phyloP scores from a whole-genome alignment of 306 rosid genomes.

The Malus fusca region DNA sequence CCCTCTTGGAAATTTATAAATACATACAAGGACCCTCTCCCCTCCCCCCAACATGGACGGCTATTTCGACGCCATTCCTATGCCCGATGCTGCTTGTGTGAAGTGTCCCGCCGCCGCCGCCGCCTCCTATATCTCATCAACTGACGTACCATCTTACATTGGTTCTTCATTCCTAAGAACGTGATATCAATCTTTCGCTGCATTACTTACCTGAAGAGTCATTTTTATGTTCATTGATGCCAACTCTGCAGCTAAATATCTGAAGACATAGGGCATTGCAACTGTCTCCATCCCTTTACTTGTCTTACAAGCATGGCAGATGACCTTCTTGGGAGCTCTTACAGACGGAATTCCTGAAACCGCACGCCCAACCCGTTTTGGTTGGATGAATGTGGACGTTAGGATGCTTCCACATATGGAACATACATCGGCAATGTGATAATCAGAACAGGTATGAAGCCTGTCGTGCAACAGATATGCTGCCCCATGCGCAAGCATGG shows the following conservation, averaged over 20 bases:
- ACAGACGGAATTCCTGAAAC: conserved; percentile 62
- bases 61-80: not conserved
- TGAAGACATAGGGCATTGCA: conserved; percentile 87
- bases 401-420: conserved; percentile 81
- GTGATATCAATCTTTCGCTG: conserved; percentile 23
- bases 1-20: not conserved
- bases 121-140: not conserved
- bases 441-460: conserved; percentile 85
- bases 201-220: conserved; percentile 56
- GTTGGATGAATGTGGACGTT: conserved; percentile 46
- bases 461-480: conserved; percentile 87
- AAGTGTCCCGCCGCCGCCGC: not conserved
- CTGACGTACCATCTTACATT: not conserved
- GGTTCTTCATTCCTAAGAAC: not conserved
- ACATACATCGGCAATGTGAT: conserved; percentile 89
- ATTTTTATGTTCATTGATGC: conserved; percentile 91
- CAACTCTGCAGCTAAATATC: conserved; percentile 86
- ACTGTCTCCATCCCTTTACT: conserved; percentile 91
- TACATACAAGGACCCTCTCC: not conserved
- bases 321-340: conserved; percentile 50
- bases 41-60: not conserved
- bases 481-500: conserved; percentile 96
- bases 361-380: conserved; percentile 24
- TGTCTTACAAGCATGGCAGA: conserved; percentile 62
- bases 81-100: not conserved